Conservation (phyloP, 163 green algal genomes). For the Smithsoniella earleae region DNA sequence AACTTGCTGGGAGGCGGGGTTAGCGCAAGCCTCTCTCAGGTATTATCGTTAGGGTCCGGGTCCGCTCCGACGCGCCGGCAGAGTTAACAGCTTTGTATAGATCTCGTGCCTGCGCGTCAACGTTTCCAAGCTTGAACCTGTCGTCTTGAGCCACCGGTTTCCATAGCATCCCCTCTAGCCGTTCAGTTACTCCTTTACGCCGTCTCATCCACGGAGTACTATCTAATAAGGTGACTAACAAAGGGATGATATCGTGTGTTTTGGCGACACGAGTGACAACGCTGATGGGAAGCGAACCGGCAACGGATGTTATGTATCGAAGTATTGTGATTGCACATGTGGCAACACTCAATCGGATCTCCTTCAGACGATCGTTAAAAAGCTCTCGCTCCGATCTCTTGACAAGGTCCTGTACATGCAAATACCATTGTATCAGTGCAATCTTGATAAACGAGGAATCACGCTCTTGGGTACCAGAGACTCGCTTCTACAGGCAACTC, state of each 20-base stretch:
- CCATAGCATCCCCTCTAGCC: slow-evolving; percentile 43
- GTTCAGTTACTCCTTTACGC: slow-evolving; percentile 35
- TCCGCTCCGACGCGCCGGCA: not conserved
- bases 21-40: not conserved
- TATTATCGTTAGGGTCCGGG: slow-evolving; percentile 4
- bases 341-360: slow-evolving; percentile 56
- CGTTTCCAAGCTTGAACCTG: slow-evolving; percentile 54
- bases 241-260: slow-evolving; percentile 63
- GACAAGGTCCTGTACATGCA: slow-evolving; percentile 13
- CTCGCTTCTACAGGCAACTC: too few species aligned
- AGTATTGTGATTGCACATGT: slow-evolving; percentile 58
- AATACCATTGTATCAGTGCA: too few species aligned
- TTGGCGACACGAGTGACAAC: slow-evolving; percentile 56
- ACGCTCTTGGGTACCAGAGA: too few species aligned
- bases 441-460: too few species aligned
- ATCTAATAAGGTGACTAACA: slow-evolving; percentile 68
- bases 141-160: slow-evolving; percentile 49
- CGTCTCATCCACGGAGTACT: slow-evolving; percentile 50
- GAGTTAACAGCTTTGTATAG: too few species aligned
- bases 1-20: slow-evolving; percentile 8
- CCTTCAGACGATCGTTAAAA: slow-evolving; percentile 42
- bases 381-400: slow-evolving; percentile 48
- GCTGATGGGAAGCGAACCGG: slow-evolving; percentile 53
- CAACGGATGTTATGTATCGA: slow-evolving; percentile 67
- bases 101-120: slow-evolving; percentile 61